These are phyloP conservation scores for Hura crepitans DNA, from an alignment of 441 rosid species.

Conservation along the genomic window DNA sequence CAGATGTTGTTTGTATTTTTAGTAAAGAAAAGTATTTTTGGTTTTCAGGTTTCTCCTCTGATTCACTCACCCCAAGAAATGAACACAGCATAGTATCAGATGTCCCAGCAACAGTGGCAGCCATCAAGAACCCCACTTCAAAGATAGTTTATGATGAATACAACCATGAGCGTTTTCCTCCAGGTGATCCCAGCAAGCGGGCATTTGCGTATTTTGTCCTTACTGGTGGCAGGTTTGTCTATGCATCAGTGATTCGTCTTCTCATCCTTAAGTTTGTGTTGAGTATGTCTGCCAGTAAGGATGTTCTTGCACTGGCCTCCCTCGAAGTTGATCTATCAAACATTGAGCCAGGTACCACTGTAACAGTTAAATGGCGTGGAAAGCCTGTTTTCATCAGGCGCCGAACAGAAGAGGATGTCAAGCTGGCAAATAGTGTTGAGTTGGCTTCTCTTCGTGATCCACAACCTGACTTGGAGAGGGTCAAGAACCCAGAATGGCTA, in stretches of 20 bases:
- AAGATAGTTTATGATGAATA: conserved; percentile 76
- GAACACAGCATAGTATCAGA: conserved; percentile 53
- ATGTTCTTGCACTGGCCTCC: conserved; percentile 91
- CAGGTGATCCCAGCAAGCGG: conserved; percentile 96
- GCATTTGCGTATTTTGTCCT: conserved; percentile 93
- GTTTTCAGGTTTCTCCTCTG: conserved; percentile 65
- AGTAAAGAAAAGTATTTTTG: background rate
- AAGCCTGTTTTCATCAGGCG: conserved; percentile 93
- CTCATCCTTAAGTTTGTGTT: conserved; percentile 77
- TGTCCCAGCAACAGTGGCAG: conserved; percentile 64
- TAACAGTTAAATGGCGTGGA: conserved; percentile 97
- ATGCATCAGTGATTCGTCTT: conserved; percentile 82
- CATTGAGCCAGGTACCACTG: conserved; percentile 87
- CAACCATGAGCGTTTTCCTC: conserved; percentile 87
- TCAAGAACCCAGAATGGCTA: conserved; percentile 94
- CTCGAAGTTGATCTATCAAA: conserved; percentile 86
- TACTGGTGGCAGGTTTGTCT: conserved; percentile 89
- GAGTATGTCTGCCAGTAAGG: conserved; percentile 99
- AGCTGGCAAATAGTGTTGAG: conserved; percentile 78
- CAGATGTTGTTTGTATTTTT: background rate
- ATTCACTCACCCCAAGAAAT: conserved; percentile 44
- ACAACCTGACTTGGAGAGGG: conserved; percentile 73
- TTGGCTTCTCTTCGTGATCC: conserved; percentile 84
- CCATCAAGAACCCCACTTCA: conserved; percentile 71
- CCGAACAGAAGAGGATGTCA: conserved; percentile 83